A percentile compares a stretch with the other conserved stretches of the same genome.
Conservation (phyloP, 371 early-diverging fungal genomes). For the Blakeslea trispora region DNA sequence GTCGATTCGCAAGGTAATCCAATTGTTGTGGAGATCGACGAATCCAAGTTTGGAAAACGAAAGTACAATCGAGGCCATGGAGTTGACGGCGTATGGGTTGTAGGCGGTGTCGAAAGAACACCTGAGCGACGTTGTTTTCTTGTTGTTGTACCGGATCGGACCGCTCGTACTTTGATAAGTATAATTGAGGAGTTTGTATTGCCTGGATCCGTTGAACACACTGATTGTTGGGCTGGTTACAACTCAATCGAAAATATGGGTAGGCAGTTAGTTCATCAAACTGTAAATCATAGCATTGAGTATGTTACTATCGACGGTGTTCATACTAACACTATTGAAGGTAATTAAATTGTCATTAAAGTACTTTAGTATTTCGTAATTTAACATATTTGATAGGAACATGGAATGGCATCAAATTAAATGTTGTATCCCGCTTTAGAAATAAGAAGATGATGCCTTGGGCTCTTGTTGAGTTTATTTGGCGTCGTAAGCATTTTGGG, state of each 20-base stretch:
- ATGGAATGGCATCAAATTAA: conserved; percentile 15
- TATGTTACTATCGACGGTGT: neutral
- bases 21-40: conserved; percentile 11
- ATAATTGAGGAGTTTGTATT: conserved; percentile 9
- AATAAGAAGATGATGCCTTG: conserved; percentile 11
- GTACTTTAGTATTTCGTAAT: neutral
- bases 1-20: conserved; percentile 5
- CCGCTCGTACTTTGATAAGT: neutral
- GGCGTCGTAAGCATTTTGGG: conserved; percentile 9
- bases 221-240: conserved; percentile 18
- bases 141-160: conserved; percentile 8
- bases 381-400: conserved; percentile 4
- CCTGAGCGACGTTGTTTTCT: conserved; percentile 14
- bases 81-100: conserved; percentile 14
- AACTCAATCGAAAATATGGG: neutral
- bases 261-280: neutral
- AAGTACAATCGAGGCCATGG: conserved; percentile 8
- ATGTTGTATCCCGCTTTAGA: neutral
- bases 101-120: conserved; percentile 13
- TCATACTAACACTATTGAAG: conserved; percentile 9
- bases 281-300: neutral
- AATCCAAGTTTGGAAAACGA: conserved; percentile 13
- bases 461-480: conserved; percentile 13
- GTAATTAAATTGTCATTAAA: neutral
- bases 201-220: conserved; percentile 8